These are phyloP conservation scores for Rubus idaeus DNA, from an alignment of 306 rosid species.

Conservation along the genomic window DNA sequence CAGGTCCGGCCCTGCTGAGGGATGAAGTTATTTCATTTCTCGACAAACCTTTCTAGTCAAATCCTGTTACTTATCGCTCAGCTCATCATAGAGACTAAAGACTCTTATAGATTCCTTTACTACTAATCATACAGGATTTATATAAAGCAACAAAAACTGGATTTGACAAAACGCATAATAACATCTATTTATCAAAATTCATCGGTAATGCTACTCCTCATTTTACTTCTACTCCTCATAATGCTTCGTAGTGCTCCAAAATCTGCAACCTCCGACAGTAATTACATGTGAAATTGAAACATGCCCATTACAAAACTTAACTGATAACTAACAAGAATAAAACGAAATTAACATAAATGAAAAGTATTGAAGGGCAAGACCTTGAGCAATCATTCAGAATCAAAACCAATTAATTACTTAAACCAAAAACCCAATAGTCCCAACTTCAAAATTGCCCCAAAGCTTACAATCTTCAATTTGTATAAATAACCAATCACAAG, in stretches of 20 bases:
- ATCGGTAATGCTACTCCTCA: constrained; percentile 30
- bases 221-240: constrained; percentile 40
- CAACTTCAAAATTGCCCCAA: constrained; percentile 1
- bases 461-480: constrained; percentile 20
- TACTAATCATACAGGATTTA: too few species aligned
- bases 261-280: constrained; percentile 41
- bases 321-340: not conserved
- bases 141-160: not conserved
- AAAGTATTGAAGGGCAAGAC: constrained; percentile 28
- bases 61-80: not conserved
- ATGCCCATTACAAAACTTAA: constrained; percentile 16
- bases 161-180: not conserved
- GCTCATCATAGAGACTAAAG: not conserved
- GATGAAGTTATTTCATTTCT: not conserved
- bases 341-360: constrained; percentile 4
- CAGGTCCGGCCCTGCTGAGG: too few species aligned
- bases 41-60: not conserved
- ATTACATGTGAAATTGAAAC: constrained; percentile 14
- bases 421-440: constrained; percentile 18
- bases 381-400: constrained; percentile 10
- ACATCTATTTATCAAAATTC: not conserved
- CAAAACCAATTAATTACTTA: not conserved
- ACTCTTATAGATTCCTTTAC: too few species aligned
- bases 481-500: constrained; percentile 20
- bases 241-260: constrained; percentile 35